Base-by-base conservation (phyloP, 257 asterid species). In the Solanum microdontum region DNA sequence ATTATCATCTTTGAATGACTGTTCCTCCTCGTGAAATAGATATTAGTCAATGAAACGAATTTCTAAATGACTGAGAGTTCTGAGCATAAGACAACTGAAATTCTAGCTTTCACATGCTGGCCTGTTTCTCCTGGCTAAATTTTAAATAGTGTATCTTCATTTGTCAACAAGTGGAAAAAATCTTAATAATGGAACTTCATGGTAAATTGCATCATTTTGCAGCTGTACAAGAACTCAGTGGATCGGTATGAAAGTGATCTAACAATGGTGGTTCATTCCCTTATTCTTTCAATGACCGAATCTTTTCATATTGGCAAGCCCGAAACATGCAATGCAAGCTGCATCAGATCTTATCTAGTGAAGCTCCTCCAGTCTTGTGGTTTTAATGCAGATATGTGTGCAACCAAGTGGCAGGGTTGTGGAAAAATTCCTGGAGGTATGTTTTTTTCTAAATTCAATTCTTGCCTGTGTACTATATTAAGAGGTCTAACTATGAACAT, bases 381-480 rank as follows among this genome's bases (percentile, higher is more conserved):
- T 68, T 92, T 88, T 48, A 89, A 89, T 85, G 94, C 94, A 51
- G 93, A 91, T 82, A n/a, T 92, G 15, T 91, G 94, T 80, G 85
- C 86, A 74, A 37, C 93, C 87, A 91, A 88, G 89, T 92, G 94
- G 94, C 92, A 90, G 77, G 83, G 76, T 34, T 82, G 51, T 87
- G 91, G 93, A 43, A 92, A 88, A 85, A 88, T 90, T 88, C 94
- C 92, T 30, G 94, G 94, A 92, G 94, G 94, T 92, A 79, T 9
- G 55, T 11, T 36, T 69, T 26, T 28, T 21, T 36, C 75, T 86
- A 15, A n/a, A 28, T 45, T 80, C 11, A 30, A 8, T 26, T 80
- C 85, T 51, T 80, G 69, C 85, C 24, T 28, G 40, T 45, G 19
- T 45, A 13, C 68, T 45, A 17, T 30, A n/a, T 28, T 8, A 80